Evolutionary conservation across 306 rosid genomes (phyloP), one percentile per base, ranked within the genome.

Genomic region (Fragaria ananassa): DNA sequence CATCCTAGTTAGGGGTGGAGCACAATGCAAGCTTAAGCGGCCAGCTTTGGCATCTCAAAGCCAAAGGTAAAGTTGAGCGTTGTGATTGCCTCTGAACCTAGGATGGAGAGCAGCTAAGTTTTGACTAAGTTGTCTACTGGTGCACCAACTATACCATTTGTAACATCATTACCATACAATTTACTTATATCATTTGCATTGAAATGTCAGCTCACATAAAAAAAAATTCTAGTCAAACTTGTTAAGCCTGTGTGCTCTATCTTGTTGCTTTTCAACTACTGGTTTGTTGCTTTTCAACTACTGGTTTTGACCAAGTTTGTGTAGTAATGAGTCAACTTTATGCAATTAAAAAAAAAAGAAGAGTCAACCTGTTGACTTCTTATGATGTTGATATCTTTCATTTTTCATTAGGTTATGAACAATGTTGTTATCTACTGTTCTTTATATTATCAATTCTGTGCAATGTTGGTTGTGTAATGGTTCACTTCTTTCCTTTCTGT

Each of bases 401-500:
- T 13, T 42, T 42, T 35, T 68, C 10, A 18, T 17, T 76, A 27
- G 35, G 23, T 68, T 29, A 45, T 25, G 42, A 62, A 13, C 19
- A 14, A 18, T 58, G 45, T 8, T 44, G 56, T 60, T 70, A 35
- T 10, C n/a, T 61, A 18, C 8, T 2, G 31, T 23, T 64, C 56
- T 66, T 58, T 31, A 2, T 27, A 41, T 19, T 9, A 62, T 49
- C 34, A 58, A 49, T 41, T 68, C 51, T 53, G 69, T 62, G 49
- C 31, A 62, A 68, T 63, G 3, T 72, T 64, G 64, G 68, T 37
- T 68, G 29, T 80, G 53, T 66, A 45, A 61, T 61, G 47, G 0
- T 42, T 69, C 42, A 27, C 34, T 60, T 54, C 57, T 41, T 19
- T 79, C 9, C n/a, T 78, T 79, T 58, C 51, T 83, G 83, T 76